Conservation (phyloP, 2,329 filamentous ascomycete species). For the Lasiodiplodia theobromae region DNA sequence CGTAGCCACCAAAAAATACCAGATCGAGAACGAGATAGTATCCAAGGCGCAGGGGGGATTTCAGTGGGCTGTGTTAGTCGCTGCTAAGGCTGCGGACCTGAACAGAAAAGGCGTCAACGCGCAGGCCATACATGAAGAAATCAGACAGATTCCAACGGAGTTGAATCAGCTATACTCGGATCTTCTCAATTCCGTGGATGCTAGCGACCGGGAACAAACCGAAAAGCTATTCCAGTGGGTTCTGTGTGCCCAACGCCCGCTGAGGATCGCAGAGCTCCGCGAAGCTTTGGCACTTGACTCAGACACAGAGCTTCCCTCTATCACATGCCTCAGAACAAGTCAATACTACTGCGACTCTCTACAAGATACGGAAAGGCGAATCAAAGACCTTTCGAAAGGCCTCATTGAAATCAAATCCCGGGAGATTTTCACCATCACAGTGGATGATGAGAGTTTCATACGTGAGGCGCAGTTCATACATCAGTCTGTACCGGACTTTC, state of each 20-base stretch:
- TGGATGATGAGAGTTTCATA: constrained; percentile 29
- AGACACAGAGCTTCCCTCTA: too few species aligned
- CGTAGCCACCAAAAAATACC: neutral
- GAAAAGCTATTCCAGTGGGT: constrained; percentile 20
- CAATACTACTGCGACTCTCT: neutral
- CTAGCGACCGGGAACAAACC: neutral
- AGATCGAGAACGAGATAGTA: neutral
- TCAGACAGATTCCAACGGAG: neutral
- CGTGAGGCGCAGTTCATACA: constrained; percentile 35
- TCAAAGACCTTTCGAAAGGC: constrained; percentile 32
- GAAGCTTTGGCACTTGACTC: constrained; percentile 32
- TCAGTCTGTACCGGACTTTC: constrained; percentile 33
- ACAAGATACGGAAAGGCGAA: constrained; percentile 29
- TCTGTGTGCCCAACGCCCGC: neutral
- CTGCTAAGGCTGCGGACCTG: neutral
- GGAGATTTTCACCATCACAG: constrained; percentile 31
- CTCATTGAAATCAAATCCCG: constrained; percentile 30
- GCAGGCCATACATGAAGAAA: neutral
- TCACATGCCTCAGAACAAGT: too few species aligned
- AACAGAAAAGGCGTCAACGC: neutral
- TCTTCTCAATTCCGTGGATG: neutral
- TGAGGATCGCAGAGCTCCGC: constrained; percentile 32
- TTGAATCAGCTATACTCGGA: neutral
- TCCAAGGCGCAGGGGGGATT: neutral
- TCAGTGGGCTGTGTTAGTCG: constrained; percentile 9